Conservation (phyloP, 1,284 basidiomycete genomes). For the Phellopilus nigrolimitatus region DNA sequence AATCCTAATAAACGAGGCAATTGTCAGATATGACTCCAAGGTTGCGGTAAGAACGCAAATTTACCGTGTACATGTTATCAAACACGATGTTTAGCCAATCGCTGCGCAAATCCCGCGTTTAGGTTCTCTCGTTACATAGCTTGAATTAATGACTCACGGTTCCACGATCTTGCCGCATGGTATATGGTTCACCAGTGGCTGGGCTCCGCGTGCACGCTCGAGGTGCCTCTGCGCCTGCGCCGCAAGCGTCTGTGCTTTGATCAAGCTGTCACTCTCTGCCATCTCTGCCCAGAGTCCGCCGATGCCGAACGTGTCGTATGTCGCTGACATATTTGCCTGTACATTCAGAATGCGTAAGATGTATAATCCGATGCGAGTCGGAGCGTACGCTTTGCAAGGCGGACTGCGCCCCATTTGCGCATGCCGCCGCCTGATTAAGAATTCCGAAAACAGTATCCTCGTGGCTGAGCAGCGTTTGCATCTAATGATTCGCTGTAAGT, state of each 20-base stretch:
- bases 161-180: conserved; percentile 1
- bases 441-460: conserved; percentile 13
- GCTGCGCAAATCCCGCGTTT: conserved; percentile 6
- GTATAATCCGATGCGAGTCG: not conserved
- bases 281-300: conserved; percentile 14
- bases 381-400: conserved; percentile 15
- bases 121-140: not conserved
- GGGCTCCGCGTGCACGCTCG: conserved; percentile 6
- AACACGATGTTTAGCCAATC: conserved; percentile 19
- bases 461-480: conserved; percentile 9
- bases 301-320: conserved; percentile 12
- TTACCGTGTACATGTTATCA: conserved; percentile 19
- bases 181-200: conserved; percentile 10
- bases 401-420: conserved; percentile 10
- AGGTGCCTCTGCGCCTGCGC: conserved; percentile 12
- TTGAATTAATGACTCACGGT: conserved; percentile 8
- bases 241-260: conserved; percentile 12
- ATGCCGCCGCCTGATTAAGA: conserved; percentile 10
- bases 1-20: conserved; percentile 5
- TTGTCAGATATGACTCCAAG: not conserved
- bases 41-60: not conserved
- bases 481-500: not conserved
- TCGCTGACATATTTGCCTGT: conserved; percentile 13
- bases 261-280: conserved; percentile 12
- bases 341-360: not conserved